Evolutionary conservation across 2,329 filamentous ascomycete species (phyloP), one percentile per base, ranked within the genome.

Genomic region (Xylariaceae sp.): DNA sequence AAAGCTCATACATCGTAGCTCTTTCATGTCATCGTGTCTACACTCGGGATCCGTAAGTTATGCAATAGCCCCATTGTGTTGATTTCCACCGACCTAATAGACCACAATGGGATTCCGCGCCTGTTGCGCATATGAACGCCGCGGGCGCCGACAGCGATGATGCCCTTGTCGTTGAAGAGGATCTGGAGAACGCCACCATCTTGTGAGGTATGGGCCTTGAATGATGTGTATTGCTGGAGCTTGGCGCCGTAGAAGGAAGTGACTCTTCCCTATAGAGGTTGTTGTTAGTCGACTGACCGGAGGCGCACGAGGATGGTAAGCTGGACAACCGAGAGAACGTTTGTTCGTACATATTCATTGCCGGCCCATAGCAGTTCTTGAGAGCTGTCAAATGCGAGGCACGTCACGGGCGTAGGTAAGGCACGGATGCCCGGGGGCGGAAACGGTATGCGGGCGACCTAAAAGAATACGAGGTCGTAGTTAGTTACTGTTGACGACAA

Each of bases 311-410:
- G 12, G 12, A 19, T 6, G 9, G 9, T 34, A 16, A 1, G 14
- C 16, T 8, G 34, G 34, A 28, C 23, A 23, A 16, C 8, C 1
- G 29, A 11, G 23, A 17, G 12, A 33, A 24, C 24, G 65, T 58
- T 68, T 12, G 19, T 9, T 46, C 85, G 79, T 80, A 95, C 91
- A 81, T 88, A 91, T 78, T 95, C 91, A 74, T 95, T 96, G 43
- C 93, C 96, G 3, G 88, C 87, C 95, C 96, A 99, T 50, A 99
- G 77, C 31, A 99, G 82, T 74, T 99, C 95, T 73, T 96, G 90
- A 34, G 83, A 82, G 55, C 89, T 89, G 74, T 99, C 95, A 75
- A 99, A 99, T 44, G 90, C 89, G 74, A 97, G 84, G 2, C 92
- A 88, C 40, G 90, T 88, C 65, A 92, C 86, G 55, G 86, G 86